Evolutionary conservation across 768 basidiomycete species (phyloP).

Genomic region (Mycena galopus): DNA sequence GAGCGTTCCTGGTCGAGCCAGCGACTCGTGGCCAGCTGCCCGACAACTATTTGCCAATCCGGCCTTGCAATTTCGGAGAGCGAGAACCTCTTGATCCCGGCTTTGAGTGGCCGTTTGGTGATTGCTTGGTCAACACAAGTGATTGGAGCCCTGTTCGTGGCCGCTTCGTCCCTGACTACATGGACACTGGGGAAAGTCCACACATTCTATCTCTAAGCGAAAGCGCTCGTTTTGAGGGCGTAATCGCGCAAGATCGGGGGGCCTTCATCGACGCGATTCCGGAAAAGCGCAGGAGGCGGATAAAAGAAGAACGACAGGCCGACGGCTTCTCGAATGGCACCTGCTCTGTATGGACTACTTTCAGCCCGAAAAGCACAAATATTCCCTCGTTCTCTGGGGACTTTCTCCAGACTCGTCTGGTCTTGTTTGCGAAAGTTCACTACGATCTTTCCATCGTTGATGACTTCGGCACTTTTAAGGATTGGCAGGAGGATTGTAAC

Average conservation of each 20-base stretch:
- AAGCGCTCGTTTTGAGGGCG: neutral
- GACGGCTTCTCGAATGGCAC: neutral
- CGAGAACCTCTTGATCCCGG: constrained; percentile 8
- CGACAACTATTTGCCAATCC: constrained; percentile 7
- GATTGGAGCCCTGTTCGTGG: neutral
- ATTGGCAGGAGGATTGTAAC: neutral
- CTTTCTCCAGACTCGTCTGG: neutral
- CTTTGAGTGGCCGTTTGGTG: constrained; percentile 13
- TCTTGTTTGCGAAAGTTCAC: neutral
- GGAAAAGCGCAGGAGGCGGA: neutral
- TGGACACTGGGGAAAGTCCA: neutral
- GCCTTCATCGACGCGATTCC: neutral
- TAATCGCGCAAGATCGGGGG: neutral
- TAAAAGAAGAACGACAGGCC: neutral
- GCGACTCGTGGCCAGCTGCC: neutral
- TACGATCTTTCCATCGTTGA: neutral
- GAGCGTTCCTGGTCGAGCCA: constrained; percentile 1
- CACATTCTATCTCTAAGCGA: neutral
- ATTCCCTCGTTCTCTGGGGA: neutral
- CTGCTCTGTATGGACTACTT: neutral
- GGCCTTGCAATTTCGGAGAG: constrained; percentile 3
- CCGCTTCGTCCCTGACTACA: neutral
- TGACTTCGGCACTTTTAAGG: neutral
- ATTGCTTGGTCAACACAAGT: constrained; percentile 10
- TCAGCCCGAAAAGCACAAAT: neutral